Conservation (phyloP, 768 basidiomycete species). For the Mycena amicta region DNA sequence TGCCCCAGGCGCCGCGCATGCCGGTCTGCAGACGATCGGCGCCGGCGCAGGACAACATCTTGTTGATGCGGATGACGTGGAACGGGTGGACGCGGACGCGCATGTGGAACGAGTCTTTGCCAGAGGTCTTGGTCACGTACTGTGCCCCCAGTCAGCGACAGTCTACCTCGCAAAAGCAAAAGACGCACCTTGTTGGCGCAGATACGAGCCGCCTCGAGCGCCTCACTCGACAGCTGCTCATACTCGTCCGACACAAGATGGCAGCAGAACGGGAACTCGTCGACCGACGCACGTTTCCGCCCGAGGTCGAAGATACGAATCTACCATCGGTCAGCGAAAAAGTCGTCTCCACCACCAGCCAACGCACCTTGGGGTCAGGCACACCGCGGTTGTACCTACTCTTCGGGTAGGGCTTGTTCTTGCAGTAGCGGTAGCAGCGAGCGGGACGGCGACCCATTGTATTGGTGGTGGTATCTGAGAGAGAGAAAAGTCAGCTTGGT, state of each 20-base stretch:
- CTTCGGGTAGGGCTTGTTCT: slow-evolving; percentile 98
- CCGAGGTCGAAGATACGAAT: slow-evolving; percentile 97
- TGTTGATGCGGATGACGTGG: slow-evolving; percentile 99
- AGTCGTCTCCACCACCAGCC: neutral
- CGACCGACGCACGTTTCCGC: slow-evolving; percentile 93
- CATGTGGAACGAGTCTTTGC: slow-evolving; percentile 99
- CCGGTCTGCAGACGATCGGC: slow-evolving; percentile 97
- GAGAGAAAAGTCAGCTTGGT: slow-evolving; percentile 1
- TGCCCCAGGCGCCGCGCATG: slow-evolving; percentile 99
- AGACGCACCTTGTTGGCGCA: slow-evolving; percentile 86
- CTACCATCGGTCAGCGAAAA: slow-evolving; percentile 40
- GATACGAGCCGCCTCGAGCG: slow-evolving; percentile 97
- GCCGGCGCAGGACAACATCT: slow-evolving; percentile 99
- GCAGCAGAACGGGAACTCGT: slow-evolving; percentile 97
- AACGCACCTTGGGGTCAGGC: slow-evolving; percentile 84
- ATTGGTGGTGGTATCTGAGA: too few relatives aligned
- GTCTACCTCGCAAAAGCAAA: neutral
- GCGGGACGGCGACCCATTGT: slow-evolving; percentile 97
- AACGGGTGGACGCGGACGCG: slow-evolving; percentile 96
- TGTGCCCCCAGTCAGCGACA: neutral
- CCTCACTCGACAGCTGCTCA: slow-evolving; percentile 94
- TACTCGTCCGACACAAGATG: slow-evolving; percentile 98
- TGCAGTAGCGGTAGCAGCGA: slow-evolving; percentile 98
- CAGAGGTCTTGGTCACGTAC: slow-evolving; percentile 96
- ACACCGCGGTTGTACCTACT: slow-evolving; percentile 98